Evolutionary conservation across 345 rosid species (phyloP).

Genomic region (Populus ilicifolia): DNA sequence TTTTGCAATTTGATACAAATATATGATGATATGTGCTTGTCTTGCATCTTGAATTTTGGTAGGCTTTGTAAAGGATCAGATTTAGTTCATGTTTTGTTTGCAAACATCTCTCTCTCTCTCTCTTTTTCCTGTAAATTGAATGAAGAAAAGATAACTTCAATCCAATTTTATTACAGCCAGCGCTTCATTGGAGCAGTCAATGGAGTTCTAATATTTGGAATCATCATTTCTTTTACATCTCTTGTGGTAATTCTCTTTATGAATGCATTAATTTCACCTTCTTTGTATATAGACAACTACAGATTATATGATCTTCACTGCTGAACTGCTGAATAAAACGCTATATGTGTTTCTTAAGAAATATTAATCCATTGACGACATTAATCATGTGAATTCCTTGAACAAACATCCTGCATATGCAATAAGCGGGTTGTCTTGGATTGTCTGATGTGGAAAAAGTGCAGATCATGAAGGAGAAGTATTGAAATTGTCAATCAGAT

Average conservation of each 20-base stretch:
- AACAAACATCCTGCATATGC: neutral
- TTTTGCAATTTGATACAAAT: too few relatives aligned
- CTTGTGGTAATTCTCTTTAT: conserved; percentile 60
- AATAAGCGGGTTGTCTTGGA: neutral
- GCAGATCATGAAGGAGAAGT: neutral
- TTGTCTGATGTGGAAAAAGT: neutral
- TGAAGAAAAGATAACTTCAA: conserved; percentile 8
- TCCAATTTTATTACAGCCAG: conserved; percentile 52
- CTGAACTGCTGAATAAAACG: neutral
- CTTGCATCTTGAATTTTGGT: neutral
- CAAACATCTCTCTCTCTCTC: neutral
- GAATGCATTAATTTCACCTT: neutral
- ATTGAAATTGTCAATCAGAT: neutral
- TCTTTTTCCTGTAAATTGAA: neutral
- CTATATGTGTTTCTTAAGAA: neutral
- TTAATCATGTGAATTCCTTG: neutral
- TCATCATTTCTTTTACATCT: conserved; percentile 64
- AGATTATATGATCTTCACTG: neutral
- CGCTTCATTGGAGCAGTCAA: conserved; percentile 81
- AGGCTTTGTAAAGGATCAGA: neutral
- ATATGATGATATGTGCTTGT: neutral
- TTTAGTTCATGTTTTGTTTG: neutral
- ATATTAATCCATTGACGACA: neutral
- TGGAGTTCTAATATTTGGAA: conserved; percentile 70
- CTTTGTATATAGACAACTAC: neutral